Base-by-base conservation (phyloP, 2,329 filamentous ascomycete genomes). In the Diaporthe citriasiana region DNA sequence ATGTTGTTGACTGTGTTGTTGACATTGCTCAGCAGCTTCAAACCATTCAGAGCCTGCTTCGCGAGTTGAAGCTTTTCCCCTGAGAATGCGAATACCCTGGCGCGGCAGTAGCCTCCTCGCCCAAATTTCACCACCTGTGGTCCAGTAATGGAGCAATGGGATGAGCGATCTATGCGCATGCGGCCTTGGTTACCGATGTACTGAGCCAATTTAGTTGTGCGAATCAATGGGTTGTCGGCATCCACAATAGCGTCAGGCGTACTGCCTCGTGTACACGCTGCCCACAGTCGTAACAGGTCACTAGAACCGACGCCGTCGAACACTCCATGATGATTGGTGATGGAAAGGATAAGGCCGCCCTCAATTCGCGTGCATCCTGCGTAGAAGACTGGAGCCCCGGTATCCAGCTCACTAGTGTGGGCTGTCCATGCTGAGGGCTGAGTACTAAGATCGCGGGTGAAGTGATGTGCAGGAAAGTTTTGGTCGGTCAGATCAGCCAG, bases 241-340 rank as follows among this genome's bases (percentile, higher is more conserved):
- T 55, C 51, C 13, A 15, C 13, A 55, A 55, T 17, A 33, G 9
- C 27, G 15, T 55, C 51, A 33, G 51, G 51, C 15, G 51, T 55
- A 33, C 51, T 33, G 51, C 51, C 51, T 12, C 51, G 51, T 5
- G 51, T 55, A 55, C 27, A 55, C 7, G 51, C 51, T 19, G 27
- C 51, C 51, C 51, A 55, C 51, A 55, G 22, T 7, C 51, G 27
- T 15, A 55, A 33, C 27, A 55, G 27, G 13, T 55, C 51, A 27
- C 51, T 33, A 33, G 51, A 55, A 33, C 51, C 51, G 15, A 55
- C 51, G 51, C 51, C 51, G 19, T 55, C 51, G 27, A 55, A 55
- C 27, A 55, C 51, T 33, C 51, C 51, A 12, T 55, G 51, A 33
- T 55, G 51, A 33, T 55, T 55, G 51, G 27, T 55, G 51, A 55